A percentile compares a stretch with the other conserved stretches of the same genome.
These are phyloP conservation scores for Nicotiana knightiana DNA, from an alignment of 257 asterid species.

Conservation along the genomic window DNA sequence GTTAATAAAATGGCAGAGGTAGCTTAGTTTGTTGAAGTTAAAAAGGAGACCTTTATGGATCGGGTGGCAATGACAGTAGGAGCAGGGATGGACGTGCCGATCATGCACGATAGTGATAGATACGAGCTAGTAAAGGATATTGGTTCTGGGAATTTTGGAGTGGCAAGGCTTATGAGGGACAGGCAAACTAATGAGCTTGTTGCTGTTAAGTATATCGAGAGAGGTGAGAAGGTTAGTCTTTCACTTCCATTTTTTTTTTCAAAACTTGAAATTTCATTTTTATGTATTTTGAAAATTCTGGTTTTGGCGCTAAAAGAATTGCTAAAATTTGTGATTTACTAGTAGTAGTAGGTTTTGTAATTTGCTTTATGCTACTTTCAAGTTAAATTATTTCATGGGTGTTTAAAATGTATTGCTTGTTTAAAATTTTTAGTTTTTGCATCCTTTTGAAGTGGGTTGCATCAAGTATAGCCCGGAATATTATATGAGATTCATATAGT, in stretches of 20 bases:
- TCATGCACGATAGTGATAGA: conserved; percentile 88
- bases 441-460: neutral
- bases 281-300: neutral
- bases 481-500: neutral
- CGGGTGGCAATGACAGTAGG: conserved; percentile 49
- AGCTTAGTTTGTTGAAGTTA: conserved; percentile 9
- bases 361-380: neutral
- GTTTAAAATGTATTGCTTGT: neutral
- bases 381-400: neutral
- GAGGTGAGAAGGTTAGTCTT: conserved; percentile 82
- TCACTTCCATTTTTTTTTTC: neutral
- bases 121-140: conserved; percentile 86
- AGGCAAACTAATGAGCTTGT: conserved; percentile 78
- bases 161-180: conserved; percentile 93
- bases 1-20: neutral
- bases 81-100: conserved; percentile 88
- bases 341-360: neutral
- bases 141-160: conserved; percentile 98
- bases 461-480: neutral
- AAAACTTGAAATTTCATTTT: neutral
- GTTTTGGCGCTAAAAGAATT: neutral
- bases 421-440: neutral
- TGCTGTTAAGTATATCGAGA: conserved; percentile 97
- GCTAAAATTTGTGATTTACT: neutral
- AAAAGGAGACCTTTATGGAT: conserved; percentile 40